A percentile compares a stretch with the other conserved stretches of the same genome.
Conservation (phyloP, 129 eudicot genomes). For the Kitagawia praeruptora region DNA sequence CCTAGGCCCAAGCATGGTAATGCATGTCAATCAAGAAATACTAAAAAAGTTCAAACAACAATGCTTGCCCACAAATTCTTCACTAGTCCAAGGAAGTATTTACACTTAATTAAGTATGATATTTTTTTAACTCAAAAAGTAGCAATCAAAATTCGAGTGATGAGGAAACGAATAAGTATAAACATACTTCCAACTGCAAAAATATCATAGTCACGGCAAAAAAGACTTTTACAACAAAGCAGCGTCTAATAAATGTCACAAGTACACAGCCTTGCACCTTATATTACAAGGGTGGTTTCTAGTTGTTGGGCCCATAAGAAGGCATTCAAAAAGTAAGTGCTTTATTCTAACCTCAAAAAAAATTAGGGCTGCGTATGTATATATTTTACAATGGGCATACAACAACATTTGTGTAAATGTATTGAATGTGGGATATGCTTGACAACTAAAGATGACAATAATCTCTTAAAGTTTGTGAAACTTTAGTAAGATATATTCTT, state of each 20-base stretch:
- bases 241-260: background rate
- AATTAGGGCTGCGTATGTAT: background rate
- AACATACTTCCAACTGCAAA: background rate
- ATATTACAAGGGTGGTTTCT: background rate
- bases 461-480: background rate
- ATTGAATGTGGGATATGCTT: background rate
- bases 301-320: background rate
- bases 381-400: too few species aligned
- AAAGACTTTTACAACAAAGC: background rate
- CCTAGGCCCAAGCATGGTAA: background rate
- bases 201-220: background rate
- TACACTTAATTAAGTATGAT: background rate
- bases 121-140: background rate
- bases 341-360: background rate
- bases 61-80: background rate
- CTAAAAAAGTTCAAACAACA: background rate
- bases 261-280: background rate
- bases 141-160: background rate
- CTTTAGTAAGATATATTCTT: background rate
- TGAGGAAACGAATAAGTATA: background rate
- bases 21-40: background rate
- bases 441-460: background rate
- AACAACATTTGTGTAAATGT: background rate
- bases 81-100: background rate
- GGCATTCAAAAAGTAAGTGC: background rate